phyloP scores from a whole-genome alignment of 1,284 basidiomycete genomes.

The Cryptococcus floricola region DNA sequence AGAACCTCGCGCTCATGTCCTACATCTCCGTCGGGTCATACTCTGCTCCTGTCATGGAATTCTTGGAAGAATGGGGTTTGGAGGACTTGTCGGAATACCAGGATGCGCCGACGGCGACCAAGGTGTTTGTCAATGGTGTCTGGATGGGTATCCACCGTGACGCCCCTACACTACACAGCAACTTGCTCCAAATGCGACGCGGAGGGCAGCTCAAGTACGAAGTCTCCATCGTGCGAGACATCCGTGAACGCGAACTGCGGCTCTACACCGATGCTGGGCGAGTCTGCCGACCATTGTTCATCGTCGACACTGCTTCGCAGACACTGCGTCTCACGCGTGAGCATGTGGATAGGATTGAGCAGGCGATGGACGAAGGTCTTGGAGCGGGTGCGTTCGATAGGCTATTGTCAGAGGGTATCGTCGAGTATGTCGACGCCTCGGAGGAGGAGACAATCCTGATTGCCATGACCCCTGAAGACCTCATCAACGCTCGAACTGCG shows the following conservation, averaged over 20 bases:
- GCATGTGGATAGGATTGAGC: constrained; percentile 60
- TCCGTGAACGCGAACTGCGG: constrained; percentile 89
- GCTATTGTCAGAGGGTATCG: constrained; percentile 78
- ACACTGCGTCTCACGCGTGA: constrained; percentile 77
- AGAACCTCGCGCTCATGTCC: constrained; percentile 96
- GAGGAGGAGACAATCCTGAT: constrained; percentile 99
- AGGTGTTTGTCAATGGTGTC: constrained; percentile 98
- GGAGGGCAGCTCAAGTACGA: constrained; percentile 95
- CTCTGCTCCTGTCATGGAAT: constrained; percentile 95
- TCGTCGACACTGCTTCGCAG: constrained; percentile 78
- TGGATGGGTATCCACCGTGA: constrained; percentile 99
- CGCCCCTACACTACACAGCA: constrained; percentile 85
- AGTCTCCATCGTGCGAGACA: constrained; percentile 95
- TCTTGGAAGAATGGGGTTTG: constrained; percentile 96
- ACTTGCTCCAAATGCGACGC: constrained; percentile 84
- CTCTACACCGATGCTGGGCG: constrained; percentile 96
- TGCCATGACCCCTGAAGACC: constrained; percentile 94
- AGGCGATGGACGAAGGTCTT: constrained; percentile 55
- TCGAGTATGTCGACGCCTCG: constrained; percentile 95
- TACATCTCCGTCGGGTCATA: constrained; percentile 97
- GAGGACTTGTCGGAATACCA: constrained; percentile 88
- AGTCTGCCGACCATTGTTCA: constrained; percentile 93
- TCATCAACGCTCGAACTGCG: constrained; percentile 64
- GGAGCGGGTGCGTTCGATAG: constrained; percentile 71
- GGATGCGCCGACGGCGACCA: constrained; percentile 79